Base-by-base conservation (phyloP, 768 basidiomycete species). In the Rhizopogon vinicolor region DNA sequence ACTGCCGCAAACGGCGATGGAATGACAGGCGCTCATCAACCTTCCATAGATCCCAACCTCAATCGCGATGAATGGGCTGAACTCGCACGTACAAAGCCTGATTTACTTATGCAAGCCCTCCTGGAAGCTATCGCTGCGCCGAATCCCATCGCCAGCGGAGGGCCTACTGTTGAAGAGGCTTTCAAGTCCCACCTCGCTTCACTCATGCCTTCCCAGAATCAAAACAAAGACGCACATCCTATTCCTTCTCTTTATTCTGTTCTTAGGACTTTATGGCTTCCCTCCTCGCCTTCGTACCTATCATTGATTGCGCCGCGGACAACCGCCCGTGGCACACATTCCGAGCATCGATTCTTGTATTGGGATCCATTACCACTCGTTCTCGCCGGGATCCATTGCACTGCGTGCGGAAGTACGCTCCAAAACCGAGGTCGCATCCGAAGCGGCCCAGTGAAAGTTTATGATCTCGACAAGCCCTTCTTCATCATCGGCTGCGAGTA, bases 401-500 rank as follows among this genome's bases (percentile, higher is more conserved):
- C 89, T 0, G 75, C 64, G 42, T 92, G 90, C 63, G 70, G 80
- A 7, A 63, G 76, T 5, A 77, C 84, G 1, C 78, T 92, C 40
- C 60, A 66, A 35, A 88, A 91, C 68, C 78, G 79, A 35, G 90
- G 90, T 3, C 81, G 86, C 41, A 91, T 91, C 68, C 80, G 76
- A 57, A 79, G 80, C 0, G 89, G 89, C 0, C 90, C 90, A 0
- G 72, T 90, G 63, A 91, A 88, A 62, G 79, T 91, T 5, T 89
- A 90, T 65, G 89, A 92, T 61, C 80, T 92, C 48, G 83, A 85
- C 59, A 83, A 82, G 57, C 87, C 88, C 3, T 92, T 91, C 71
- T 91, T 87, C 65, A 79, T 92, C 67, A 89, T 92, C 37, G 90
- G 87, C n/a, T 89, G 89, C 64, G 86, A 89, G 65, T 92, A 92